Conservation (phyloP, 495 filamentous ascomycete genomes). For the Penicillium canescens region DNA sequence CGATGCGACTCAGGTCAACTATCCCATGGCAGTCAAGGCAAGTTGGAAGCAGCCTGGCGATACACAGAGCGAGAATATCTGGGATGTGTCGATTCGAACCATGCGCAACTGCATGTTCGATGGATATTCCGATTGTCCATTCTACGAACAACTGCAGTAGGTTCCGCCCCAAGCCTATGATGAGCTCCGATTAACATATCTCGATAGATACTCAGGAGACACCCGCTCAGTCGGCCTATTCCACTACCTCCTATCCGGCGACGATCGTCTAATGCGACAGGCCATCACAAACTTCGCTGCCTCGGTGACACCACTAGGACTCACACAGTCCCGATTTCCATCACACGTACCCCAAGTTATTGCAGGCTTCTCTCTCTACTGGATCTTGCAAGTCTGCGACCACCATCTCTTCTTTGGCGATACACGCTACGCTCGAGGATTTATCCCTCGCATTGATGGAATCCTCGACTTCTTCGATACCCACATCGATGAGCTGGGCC, state of each 20-base stretch:
- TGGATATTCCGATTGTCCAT: slow-evolving; percentile 40
- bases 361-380: slow-evolving; percentile 37
- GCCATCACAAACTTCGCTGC: slow-evolving; percentile 36
- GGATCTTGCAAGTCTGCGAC: slow-evolving; percentile 38
- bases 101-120: slow-evolving; percentile 43
- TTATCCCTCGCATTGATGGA: slow-evolving; percentile 36
- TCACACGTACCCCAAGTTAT: slow-evolving; percentile 36
- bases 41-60: slow-evolving; percentile 20
- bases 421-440: slow-evolving; percentile 21
- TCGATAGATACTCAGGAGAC: slow-evolving; percentile 29
- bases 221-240: slow-evolving; percentile 33
- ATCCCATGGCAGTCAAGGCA: slow-evolving; percentile 33
- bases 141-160: slow-evolving; percentile 44
- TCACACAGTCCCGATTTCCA: slow-evolving; percentile 38
- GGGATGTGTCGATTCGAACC: slow-evolving; percentile 34
- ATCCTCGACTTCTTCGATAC: slow-evolving; percentile 38
- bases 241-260: slow-evolving; percentile 38
- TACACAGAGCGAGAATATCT: slow-evolving; percentile 21
- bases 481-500: slow-evolving; percentile 29
- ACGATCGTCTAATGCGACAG: slow-evolving; percentile 39
- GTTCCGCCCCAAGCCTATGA: not conserved
- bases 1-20: slow-evolving; percentile 30
- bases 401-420: slow-evolving; percentile 39
- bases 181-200: not conserved
- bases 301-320: slow-evolving; percentile 30